Evolutionary conservation across 352 stramenopile species (phyloP).

Genomic region (Phytopythium chamaehyphon): DNA sequence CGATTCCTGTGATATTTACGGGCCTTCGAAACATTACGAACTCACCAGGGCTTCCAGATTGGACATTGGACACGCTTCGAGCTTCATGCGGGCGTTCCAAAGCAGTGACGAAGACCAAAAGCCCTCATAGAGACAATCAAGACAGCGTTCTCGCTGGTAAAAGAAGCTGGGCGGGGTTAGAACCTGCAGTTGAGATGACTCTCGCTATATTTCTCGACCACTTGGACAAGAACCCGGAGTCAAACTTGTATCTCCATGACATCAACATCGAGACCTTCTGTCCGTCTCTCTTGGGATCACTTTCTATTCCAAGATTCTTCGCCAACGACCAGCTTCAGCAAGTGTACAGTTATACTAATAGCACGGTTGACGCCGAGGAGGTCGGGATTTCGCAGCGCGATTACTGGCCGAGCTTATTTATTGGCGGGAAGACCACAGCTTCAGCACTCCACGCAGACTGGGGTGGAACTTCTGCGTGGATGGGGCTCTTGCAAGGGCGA

Average conservation of each 20-base stretch:
- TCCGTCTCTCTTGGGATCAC: conserved; percentile 18
- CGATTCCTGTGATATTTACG: conserved; percentile 30
- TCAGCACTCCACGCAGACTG: conserved; percentile 33
- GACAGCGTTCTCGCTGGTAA: not conserved
- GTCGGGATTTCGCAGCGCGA: conserved; percentile 12
- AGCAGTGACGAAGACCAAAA: conserved; percentile 15
- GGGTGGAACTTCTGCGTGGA: conserved; percentile 27
- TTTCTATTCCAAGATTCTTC: conserved; percentile 27
- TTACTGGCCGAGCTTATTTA: conserved; percentile 43
- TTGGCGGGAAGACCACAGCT: conserved; percentile 19
- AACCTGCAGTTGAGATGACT: conserved; percentile 6
- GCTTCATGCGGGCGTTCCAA: conserved; percentile 11
- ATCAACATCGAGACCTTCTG: conserved; percentile 24
- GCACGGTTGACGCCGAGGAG: conserved; percentile 1
- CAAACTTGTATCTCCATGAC: conserved; percentile 35
- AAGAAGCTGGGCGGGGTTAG: conserved; percentile 16
- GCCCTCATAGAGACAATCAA: not conserved
- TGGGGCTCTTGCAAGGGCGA: conserved; percentile 23
- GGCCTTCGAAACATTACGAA: conserved; percentile 7
- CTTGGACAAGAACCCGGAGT: not conserved
- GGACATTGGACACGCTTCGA: conserved; percentile 12
- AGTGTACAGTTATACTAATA: conserved; percentile 3
- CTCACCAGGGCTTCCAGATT: conserved; percentile 20
- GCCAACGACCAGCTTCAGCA: conserved; percentile 16
- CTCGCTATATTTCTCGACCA: conserved; percentile 13